These are phyloP conservation scores for Penicillium turbatum DNA, from an alignment of 495 filamentous ascomycete species.

Conservation along the genomic window DNA sequence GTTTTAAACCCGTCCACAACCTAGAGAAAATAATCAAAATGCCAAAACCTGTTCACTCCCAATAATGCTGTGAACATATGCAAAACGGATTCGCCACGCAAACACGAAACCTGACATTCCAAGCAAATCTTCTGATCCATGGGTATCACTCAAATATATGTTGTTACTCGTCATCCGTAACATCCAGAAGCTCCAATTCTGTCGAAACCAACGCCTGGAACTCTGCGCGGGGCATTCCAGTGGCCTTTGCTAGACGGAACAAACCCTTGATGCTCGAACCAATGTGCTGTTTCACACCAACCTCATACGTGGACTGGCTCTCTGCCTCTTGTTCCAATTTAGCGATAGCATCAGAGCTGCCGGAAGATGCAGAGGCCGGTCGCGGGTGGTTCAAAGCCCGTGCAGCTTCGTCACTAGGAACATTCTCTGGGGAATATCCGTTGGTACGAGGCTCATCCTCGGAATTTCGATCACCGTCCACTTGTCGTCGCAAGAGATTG, in stretches of 20 bases:
- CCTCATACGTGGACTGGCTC: conserved; percentile 62
- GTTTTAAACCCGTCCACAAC: neutral
- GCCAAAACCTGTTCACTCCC: neutral
- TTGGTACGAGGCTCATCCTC: conserved; percentile 21
- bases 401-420: conserved; percentile 20
- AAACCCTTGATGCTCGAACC: conserved; percentile 83
- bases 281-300: conserved; percentile 85
- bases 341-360: conserved; percentile 56
- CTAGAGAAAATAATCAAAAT: neutral
- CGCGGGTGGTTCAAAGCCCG: conserved; percentile 40
- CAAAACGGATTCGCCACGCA: conserved; percentile 10
- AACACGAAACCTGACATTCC: conserved; percentile 8
- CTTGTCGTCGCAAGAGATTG: conserved; percentile 32
- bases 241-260: conserved; percentile 71
- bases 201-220: conserved; percentile 77
- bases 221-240: conserved; percentile 76
- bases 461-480: conserved; percentile 13
- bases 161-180: conserved; percentile 65
- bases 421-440: conserved; percentile 18
- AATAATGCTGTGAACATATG: conserved; percentile 8
- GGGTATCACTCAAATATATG: conserved; percentile 23
- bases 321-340: conserved; percentile 63
- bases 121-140: conserved; percentile 16
- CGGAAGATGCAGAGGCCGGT: conserved; percentile 49
- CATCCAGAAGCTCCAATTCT: conserved; percentile 71